phyloP scores from a whole-genome alignment of 139 green algal species.

The Mychonastes homosphaera region DNA sequence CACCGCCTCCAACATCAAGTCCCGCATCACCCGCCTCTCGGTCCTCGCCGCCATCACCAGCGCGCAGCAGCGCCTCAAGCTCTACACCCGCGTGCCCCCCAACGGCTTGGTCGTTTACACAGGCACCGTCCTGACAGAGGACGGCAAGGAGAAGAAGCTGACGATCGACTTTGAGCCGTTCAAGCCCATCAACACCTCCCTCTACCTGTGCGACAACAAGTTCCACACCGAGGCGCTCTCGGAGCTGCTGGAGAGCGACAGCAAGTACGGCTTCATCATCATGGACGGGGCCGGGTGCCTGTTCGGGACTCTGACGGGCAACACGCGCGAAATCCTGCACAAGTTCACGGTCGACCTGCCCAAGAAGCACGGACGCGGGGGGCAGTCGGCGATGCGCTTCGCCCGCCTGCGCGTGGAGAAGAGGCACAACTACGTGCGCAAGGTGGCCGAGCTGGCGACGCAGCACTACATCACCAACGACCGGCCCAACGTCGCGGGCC shows the following conservation, averaged over 20 bases:
- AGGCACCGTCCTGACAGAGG: constrained; percentile 94
- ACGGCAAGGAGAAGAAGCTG: constrained; percentile 94
- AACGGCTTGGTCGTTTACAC: constrained; percentile 98
- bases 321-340: constrained; percentile 90
- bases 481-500: constrained; percentile 84
- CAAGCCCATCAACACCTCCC: constrained; percentile 99
- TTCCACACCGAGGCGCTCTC: constrained; percentile 98
- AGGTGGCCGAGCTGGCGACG: constrained; percentile 74
- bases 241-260: constrained; percentile 88
- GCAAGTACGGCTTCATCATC: constrained; percentile 97
- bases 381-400: constrained; percentile 97
- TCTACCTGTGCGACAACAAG: constrained; percentile 99
- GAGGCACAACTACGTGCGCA: constrained; percentile 98
- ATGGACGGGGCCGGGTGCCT: constrained; percentile 97
- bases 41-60: constrained; percentile 97
- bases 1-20: constrained; percentile 99
- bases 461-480: constrained; percentile 90
- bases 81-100: constrained; percentile 88
- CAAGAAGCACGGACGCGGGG: constrained; percentile 97
- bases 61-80: constrained; percentile 90
- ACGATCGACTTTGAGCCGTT: constrained; percentile 99
- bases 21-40: constrained; percentile 92
- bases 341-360: constrained; percentile 96
- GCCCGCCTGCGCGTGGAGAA: constrained; percentile 96
- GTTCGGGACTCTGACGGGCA: constrained; percentile 94